phyloP scores from a whole-genome alignment of 768 basidiomycete species.

The Basidioascus undulatus region DNA sequence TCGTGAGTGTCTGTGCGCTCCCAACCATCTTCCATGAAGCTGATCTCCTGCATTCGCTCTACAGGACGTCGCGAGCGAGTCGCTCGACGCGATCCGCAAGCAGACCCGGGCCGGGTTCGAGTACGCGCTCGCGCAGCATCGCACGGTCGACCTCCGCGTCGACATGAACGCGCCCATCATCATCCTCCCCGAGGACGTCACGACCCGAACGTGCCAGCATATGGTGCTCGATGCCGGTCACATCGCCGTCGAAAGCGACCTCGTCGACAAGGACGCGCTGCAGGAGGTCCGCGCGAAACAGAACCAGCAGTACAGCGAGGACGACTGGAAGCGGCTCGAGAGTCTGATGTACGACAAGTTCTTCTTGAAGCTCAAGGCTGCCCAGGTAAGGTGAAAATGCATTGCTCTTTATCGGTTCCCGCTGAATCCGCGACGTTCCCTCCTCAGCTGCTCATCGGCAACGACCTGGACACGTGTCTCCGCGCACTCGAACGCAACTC shows the following conservation, averaged over 20 bases:
- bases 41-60: background rate
- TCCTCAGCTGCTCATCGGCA: conserved; percentile 62
- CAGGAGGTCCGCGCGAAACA: conserved; percentile 58
- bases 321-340: conserved; percentile 65
- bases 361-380: conserved; percentile 52
- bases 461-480: conserved; percentile 55
- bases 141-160: conserved; percentile 85
- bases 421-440: too few relatives aligned
- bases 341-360: conserved; percentile 89
- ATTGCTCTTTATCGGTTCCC: background rate
- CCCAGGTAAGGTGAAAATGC: conserved; percentile 39
- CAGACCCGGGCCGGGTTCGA: conserved; percentile 87
- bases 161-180: conserved; percentile 94
- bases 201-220: conserved; percentile 50
- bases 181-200: conserved; percentile 80
- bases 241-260: conserved; percentile 72
- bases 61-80: conserved; percentile 73
- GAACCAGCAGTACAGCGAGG: conserved; percentile 58
- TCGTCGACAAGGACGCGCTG: conserved; percentile 60
- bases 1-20: conserved; percentile 27
- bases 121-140: conserved; percentile 75
- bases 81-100: conserved; percentile 73
- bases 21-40: too few relatives aligned
- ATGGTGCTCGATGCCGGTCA: conserved; percentile 89
- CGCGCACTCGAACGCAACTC: conserved; percentile 41